A percentile compares a stretch with the other conserved stretches of the same genome.
These are phyloP conservation scores for Termitomyces sp. DNA, from an alignment of 768 basidiomycete species.

Conservation along the genomic window DNA sequence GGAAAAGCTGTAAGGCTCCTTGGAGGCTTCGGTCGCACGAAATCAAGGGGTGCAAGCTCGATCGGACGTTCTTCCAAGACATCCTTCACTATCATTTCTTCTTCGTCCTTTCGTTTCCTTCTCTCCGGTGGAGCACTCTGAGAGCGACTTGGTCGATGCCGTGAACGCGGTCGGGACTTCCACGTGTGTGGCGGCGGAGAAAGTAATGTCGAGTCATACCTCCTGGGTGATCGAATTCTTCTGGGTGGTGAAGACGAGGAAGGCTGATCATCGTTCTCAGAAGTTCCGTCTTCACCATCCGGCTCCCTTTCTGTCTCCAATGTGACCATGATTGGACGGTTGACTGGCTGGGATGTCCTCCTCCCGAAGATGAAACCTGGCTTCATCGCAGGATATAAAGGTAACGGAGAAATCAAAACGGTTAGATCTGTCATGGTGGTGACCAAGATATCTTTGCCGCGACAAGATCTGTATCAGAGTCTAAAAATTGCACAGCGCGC, in stretches of 20 bases:
- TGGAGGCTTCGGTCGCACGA: constrained; percentile 14
- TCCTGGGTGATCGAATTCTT: constrained; percentile 12
- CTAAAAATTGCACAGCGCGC: neutral
- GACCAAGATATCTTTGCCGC: neutral
- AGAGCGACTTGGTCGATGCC: constrained; percentile 40
- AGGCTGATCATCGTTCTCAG: neutral
- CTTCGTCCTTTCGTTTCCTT: constrained; percentile 9
- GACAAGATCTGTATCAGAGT: neutral
- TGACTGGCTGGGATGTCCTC: constrained; percentile 18
- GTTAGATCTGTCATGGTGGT: constrained; percentile 44
- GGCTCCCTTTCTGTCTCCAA: constrained; percentile 27
- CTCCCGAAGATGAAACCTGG: constrained; percentile 27
- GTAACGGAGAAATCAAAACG: constrained; percentile 42
- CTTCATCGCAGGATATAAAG: constrained; percentile 31
- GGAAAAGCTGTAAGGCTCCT: constrained; percentile 25
- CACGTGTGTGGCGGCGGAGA: constrained; percentile 46
- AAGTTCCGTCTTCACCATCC: constrained; percentile 13
- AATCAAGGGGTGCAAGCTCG: constrained; percentile 10
- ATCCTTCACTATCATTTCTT: neutral
- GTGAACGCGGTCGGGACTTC: constrained; percentile 27
- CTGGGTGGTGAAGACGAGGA: constrained; percentile 4
- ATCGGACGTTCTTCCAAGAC: constrained; percentile 6
- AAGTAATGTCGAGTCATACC: constrained; percentile 31
- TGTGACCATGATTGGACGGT: constrained; percentile 36
- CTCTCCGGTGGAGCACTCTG: constrained; percentile 42